Evolutionary conservation across 768 basidiomycete genomes (phyloP).

Genomic region (Termitomyces sp.): DNA sequence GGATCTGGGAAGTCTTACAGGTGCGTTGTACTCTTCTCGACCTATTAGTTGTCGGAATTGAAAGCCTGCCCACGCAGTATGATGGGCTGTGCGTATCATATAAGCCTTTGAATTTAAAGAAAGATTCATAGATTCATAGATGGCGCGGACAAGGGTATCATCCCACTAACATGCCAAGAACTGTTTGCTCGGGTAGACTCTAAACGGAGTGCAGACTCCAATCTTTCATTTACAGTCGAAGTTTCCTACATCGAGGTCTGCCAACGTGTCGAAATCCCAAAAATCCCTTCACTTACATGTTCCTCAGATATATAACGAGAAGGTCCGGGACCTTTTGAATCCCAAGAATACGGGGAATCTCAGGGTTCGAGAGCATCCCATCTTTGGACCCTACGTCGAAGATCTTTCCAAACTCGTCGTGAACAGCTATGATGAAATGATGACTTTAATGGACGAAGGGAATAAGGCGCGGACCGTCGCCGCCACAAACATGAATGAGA

Average conservation of each 20-base stretch:
- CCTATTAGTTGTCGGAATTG: neutral
- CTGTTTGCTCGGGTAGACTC: conserved; percentile 78
- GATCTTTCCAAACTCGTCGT: conserved; percentile 93
- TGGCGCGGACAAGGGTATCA: conserved; percentile 94
- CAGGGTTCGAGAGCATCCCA: conserved; percentile 95
- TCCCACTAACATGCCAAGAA: conserved; percentile 91
- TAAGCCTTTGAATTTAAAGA: neutral
- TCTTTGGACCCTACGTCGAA: conserved; percentile 96
- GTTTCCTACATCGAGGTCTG: conserved; percentile 95
- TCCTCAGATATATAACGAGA: conserved; percentile 88
- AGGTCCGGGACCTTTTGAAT: conserved; percentile 95
- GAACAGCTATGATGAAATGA: conserved; percentile 91
- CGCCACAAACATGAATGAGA: conserved; percentile 99
- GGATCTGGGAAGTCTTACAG: conserved; percentile 93
- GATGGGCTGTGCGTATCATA: conserved; percentile 82
- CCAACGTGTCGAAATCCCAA: conserved; percentile 1
- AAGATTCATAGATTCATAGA: conserved; percentile 41
- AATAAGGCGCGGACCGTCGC: conserved; percentile 98
- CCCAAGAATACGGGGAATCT: conserved; percentile 96
- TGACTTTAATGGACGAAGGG: conserved; percentile 99
- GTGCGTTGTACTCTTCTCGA: conserved; percentile 34
- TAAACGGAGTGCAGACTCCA: conserved; percentile 57
- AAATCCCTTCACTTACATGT: neutral
- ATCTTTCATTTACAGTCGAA: conserved; percentile 84
- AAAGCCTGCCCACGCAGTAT: conserved; percentile 47